A percentile compares a stretch with the other conserved stretches of the same genome.
phyloP scores from a whole-genome alignment of 495 filamentous ascomycete genomes.

The Podospora australis region DNA sequence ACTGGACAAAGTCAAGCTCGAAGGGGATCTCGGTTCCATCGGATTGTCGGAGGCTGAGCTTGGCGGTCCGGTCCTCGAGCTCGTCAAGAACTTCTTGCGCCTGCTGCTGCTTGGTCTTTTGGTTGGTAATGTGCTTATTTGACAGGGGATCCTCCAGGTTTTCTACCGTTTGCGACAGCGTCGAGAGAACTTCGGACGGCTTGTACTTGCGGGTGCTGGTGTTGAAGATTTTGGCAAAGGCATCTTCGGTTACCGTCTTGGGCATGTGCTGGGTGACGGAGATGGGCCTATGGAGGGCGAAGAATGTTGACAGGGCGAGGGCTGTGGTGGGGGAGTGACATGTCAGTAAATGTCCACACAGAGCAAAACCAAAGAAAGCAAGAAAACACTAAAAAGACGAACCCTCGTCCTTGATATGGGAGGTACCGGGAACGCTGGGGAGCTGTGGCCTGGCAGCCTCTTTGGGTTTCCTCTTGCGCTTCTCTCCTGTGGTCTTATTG shows the following conservation, averaged over 20 bases:
- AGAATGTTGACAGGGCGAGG: conserved; percentile 82
- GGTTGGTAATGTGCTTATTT: conserved; percentile 13
- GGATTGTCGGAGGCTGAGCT: conserved; percentile 40
- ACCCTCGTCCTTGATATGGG: conserved; percentile 71
- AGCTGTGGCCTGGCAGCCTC: conserved; percentile 44
- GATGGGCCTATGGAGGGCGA: conserved; percentile 91
- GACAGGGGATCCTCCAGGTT: conserved; percentile 59
- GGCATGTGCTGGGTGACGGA: conserved; percentile 78
- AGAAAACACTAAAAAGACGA: conserved; percentile 19
- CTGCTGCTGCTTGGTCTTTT: conserved; percentile 15
- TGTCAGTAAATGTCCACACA: background rate
- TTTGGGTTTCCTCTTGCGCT: conserved; percentile 42
- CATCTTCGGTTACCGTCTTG: conserved; percentile 58
- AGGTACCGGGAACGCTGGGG: conserved; percentile 79
- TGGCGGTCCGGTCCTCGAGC: conserved; percentile 27
- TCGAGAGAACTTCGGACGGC: conserved; percentile 66
- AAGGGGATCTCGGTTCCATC: conserved; percentile 44
- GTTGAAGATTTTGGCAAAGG: conserved; percentile 77
- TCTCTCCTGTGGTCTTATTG: conserved; percentile 38
- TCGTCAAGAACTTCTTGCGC: conserved; percentile 17
- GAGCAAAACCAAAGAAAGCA: background rate
- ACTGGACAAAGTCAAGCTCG: conserved; percentile 47
- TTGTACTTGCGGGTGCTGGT: conserved; percentile 44
- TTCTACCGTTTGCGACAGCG: conserved; percentile 65
- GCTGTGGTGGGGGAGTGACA: conserved; percentile 43